Conservation (phyloP, 1,139 yeast species). For the Meyerozyma elateridarum region DNA sequence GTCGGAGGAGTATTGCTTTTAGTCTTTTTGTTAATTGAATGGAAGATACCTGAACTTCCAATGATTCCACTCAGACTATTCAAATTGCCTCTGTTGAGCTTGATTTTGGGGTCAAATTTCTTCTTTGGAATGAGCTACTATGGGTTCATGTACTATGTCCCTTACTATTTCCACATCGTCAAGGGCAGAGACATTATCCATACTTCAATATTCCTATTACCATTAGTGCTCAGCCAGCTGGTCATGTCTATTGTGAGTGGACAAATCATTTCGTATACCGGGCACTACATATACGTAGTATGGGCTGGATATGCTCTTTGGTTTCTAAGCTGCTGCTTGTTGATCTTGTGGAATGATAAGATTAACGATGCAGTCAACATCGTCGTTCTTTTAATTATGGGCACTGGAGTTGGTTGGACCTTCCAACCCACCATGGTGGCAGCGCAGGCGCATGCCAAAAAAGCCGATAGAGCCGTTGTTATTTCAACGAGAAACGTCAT, state of each 20-base stretch:
- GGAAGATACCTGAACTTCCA: conserved; percentile 47
- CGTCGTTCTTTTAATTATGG: conserved; percentile 37
- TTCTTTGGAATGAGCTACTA: conserved; percentile 48
- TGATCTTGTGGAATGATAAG: conserved; percentile 28
- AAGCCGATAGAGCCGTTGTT: conserved; percentile 52
- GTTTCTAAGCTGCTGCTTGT: conserved; percentile 36
- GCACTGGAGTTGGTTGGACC: conserved; percentile 47
- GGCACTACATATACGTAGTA: conserved; percentile 41
- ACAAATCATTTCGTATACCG: conserved; percentile 34
- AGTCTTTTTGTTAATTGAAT: conserved; percentile 43
- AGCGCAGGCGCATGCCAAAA: conserved; percentile 47
- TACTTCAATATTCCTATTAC: conserved; percentile 37
- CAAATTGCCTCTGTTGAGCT: conserved; percentile 31
- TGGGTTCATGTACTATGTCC: conserved; percentile 41
- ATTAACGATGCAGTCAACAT: conserved; percentile 30
- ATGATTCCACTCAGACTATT: conserved; percentile 52
- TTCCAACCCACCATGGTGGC: conserved; percentile 58
- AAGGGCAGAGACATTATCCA: conserved; percentile 33
- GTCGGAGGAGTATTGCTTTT: conserved; percentile 41
- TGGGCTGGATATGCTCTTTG: conserved; percentile 40
- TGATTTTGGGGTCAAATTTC: conserved; percentile 40
- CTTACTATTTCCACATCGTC: conserved; percentile 51
- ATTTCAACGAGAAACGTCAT: conserved; percentile 50
- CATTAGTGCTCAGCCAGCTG: conserved; percentile 41
- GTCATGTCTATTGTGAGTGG: conserved; percentile 39